A percentile compares a stretch with the other conserved stretches of the same genome.
Conservation (phyloP, 306 rosid species). For the Ormosia emarginata region DNA sequence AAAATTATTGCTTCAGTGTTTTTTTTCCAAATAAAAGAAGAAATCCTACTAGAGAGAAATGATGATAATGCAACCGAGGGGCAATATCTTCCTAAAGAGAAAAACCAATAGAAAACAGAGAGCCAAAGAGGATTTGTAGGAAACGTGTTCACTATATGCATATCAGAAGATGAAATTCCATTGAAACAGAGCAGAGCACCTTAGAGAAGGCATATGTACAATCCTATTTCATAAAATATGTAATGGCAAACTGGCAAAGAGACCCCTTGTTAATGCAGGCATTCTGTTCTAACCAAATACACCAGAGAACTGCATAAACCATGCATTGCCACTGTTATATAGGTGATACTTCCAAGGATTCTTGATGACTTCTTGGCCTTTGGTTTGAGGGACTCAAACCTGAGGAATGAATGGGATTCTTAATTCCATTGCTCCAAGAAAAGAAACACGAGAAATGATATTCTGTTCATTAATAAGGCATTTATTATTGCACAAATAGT, state of each 20-base stretch:
- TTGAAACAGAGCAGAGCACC: neutral
- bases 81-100: neutral
- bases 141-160: neutral
- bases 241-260: neutral
- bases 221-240: constrained; percentile 3
- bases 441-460: neutral
- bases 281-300: neutral
- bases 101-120: neutral
- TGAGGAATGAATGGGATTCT: neutral
- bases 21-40: neutral
- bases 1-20: neutral
- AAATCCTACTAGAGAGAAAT: neutral
- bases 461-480: neutral
- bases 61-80: neutral
- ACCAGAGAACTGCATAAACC: neutral
- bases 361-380: neutral
- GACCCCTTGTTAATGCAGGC: constrained; percentile 7
- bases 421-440: neutral
- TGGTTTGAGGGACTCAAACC: neutral
- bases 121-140: neutral
- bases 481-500: neutral
- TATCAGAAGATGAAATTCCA: neutral
- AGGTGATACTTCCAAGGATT: neutral
- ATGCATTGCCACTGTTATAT: neutral
- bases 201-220: neutral